phyloP scores from a whole-genome alignment of 805 yeast genomes.

The Vanderwaltozyma polyspora region DNA sequence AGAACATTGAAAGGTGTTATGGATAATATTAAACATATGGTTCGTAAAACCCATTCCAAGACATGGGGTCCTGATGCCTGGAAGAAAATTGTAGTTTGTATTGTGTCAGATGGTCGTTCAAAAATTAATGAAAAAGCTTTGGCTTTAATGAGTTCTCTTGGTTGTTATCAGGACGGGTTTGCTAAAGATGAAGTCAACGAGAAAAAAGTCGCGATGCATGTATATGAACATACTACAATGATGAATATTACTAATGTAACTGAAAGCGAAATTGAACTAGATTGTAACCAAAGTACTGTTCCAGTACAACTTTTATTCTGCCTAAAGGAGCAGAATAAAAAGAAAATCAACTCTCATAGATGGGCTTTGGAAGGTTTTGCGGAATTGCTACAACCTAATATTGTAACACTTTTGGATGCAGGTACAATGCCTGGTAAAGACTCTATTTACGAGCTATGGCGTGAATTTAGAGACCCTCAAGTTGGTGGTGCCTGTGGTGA shows the following conservation, averaged over 20 bases:
- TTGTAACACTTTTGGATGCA: slow-evolving; percentile 78
- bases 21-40: slow-evolving; percentile 69
- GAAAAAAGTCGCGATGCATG: slow-evolving; percentile 69
- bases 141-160: slow-evolving; percentile 73
- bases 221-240: slow-evolving; percentile 88
- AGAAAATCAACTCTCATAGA: slow-evolving; percentile 89
- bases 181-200: slow-evolving; percentile 86
- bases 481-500: slow-evolving; percentile 99
- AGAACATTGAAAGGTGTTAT: slow-evolving; percentile 84
- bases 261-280: slow-evolving; percentile 51
- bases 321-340: slow-evolving; percentile 76
- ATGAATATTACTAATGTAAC: slow-evolving; percentile 67
- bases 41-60: slow-evolving; percentile 49
- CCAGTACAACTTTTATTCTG: slow-evolving; percentile 89
- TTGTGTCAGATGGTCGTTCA: slow-evolving; percentile 86
- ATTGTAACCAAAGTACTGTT: slow-evolving; percentile 36
- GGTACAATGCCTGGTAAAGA: slow-evolving; percentile 86
- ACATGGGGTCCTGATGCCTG: slow-evolving; percentile 92
- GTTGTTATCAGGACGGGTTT: slow-evolving; percentile 90
- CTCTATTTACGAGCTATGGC: slow-evolving; percentile 84
- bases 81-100: slow-evolving; percentile 84
- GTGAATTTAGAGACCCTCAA: slow-evolving; percentile 60
- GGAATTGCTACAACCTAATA: slow-evolving; percentile 67
- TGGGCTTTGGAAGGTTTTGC: slow-evolving; percentile 96
- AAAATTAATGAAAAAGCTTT: slow-evolving; percentile 70